Percentiles rank a stretch among this genome's conserved stretches.
Evolutionary conservation across 306 rosid genomes (phyloP).

Genomic region (Quercus parvula): DNA sequence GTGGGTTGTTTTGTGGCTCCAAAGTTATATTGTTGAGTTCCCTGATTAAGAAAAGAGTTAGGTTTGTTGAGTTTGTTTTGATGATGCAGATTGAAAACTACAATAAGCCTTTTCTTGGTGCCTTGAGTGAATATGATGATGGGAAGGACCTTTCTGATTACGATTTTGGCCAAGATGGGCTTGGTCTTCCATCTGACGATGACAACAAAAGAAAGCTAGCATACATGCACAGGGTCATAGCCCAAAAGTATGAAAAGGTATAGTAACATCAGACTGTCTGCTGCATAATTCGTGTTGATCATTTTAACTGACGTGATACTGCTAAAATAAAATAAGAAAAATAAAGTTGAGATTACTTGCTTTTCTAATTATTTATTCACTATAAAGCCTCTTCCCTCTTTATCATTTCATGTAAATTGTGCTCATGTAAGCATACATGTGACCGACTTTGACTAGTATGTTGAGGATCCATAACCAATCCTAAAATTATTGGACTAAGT

Average conservation of each 20-base stretch:
- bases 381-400: not conserved
- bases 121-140: slow-evolving; percentile 62
- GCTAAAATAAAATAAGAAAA: not conserved
- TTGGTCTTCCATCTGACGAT: slow-evolving; percentile 56
- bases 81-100: slow-evolving; percentile 76
- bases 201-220: slow-evolving; percentile 72
- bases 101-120: slow-evolving; percentile 70
- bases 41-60: not conserved
- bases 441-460: too few relatives aligned
- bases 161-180: slow-evolving; percentile 70
- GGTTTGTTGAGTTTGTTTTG: slow-evolving; percentile 17
- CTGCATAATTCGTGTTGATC: not conserved
- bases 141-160: slow-evolving; percentile 74
- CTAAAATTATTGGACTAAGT: too few relatives aligned
- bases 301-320: not conserved
- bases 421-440: not conserved
- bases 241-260: slow-evolving; percentile 68
- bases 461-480: too few relatives aligned
- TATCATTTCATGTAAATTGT: not conserved
- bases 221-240: slow-evolving; percentile 75
- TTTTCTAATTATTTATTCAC: not conserved
- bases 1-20: slow-evolving; percentile 3
- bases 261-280: not conserved
- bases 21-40: slow-evolving; percentile 15
- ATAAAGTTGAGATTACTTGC: not conserved